Evolutionary conservation across 495 filamentous ascomycete species (phyloP).

Genomic region (Penicillium simplicissimum): DNA sequence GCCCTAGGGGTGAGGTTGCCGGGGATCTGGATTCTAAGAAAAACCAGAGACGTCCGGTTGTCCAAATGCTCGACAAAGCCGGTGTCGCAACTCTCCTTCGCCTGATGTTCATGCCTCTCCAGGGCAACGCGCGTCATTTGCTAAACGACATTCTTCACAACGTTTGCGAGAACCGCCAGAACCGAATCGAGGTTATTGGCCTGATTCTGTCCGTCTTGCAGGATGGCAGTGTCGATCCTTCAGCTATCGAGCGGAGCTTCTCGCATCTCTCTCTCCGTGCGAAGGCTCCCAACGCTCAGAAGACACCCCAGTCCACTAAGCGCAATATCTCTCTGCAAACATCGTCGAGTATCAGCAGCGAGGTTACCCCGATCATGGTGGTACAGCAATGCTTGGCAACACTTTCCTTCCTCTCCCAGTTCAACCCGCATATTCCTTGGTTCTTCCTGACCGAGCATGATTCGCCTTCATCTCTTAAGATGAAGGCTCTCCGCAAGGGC

Average conservation of each 20-base stretch:
- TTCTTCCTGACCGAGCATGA: constrained; percentile 98
- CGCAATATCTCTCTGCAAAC: constrained; percentile 62
- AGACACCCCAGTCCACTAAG: constrained; percentile 78
- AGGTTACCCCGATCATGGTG: constrained; percentile 90
- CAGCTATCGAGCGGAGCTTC: constrained; percentile 93
- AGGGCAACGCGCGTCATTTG: constrained; percentile 74
- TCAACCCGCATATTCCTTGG: constrained; percentile 80
- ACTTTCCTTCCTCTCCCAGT: constrained; percentile 74
- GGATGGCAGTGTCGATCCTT: constrained; percentile 89
- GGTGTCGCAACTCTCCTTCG: constrained; percentile 92
- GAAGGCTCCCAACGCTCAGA: constrained; percentile 71
- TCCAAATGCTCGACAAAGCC: constrained; percentile 96
- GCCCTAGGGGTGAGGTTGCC: constrained; percentile 45
- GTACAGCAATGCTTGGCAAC: constrained; percentile 91
- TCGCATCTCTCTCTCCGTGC: constrained; percentile 87
- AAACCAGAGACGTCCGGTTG: constrained; percentile 71
- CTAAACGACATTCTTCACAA: constrained; percentile 84
- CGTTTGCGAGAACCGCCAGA: constrained; percentile 91
- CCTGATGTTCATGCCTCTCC: constrained; percentile 94
- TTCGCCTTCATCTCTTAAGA: constrained; percentile 67
- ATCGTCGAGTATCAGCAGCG: constrained; percentile 58
- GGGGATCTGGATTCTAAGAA: constrained; percentile 59
- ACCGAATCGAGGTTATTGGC: constrained; percentile 91
- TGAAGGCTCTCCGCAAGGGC: constrained; percentile 74
- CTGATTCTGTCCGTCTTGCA: constrained; percentile 92